Base-by-base conservation (phyloP, 2,329 filamentous ascomycete species). In the Diaporthe vaccinii region DNA sequence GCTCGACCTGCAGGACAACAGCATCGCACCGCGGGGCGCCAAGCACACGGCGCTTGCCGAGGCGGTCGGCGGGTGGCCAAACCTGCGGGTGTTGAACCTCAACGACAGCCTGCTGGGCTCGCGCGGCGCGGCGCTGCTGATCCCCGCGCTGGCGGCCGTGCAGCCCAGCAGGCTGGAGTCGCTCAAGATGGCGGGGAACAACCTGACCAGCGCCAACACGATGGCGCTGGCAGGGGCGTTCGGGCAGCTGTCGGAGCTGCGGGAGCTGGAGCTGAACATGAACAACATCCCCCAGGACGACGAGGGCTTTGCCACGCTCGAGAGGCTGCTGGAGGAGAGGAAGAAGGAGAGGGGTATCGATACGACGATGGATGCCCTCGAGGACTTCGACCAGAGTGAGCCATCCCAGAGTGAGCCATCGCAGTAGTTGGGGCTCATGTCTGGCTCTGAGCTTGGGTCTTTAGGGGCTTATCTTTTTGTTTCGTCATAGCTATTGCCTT, bases 61-160 rank as follows among this genome's bases (percentile, higher is more conserved):
- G 8, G 65, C 65, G 1, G 65, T 15, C 20, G 2, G 1, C 6
- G 15, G n/a, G 0, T 69, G 65, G 65, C 65, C 65, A 7, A 7
- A 3, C 22, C 65, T 69, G 65, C 46, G 65, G 14, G 22, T 7
- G 3, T 49, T 69, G n/a, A 39, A 28, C 49, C 46, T 69, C 65
- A 53, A 55, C 65, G 65, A 69, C 34, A 55, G 34, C n/a, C 9
- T 39, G 3, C 65, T 69, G 15, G 65, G 49, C 2, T 69, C 65
- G 22, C 65, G 65, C 22, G 65, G 49, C 49, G 65, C 65, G n/a
- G 49, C 34, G 49, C 65, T 69, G 65, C 65, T 69, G 34, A 31
- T 69, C 65, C 3, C 12, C 22, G 65, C 65, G 65, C 65, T 68
- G 65, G 65, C 65, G 46, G 22, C 17, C 28, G 41, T 39, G 3